Evolutionary conservation across 1,139 yeast genomes (phyloP).

Genomic region (Pneumocystis sp.): DNA sequence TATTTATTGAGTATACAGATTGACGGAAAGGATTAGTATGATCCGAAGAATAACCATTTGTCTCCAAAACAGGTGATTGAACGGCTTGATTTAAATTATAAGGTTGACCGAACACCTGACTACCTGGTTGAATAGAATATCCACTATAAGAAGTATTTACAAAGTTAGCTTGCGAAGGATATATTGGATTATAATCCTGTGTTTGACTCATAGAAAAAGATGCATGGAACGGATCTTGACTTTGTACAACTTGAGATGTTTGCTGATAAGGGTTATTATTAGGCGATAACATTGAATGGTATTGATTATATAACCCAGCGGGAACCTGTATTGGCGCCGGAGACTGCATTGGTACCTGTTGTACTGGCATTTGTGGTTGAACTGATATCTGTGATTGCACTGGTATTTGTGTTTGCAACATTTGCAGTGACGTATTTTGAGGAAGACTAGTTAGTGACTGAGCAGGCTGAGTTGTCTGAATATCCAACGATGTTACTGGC

Average conservation of each 20-base stretch:
- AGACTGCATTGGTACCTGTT: neutral
- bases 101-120: conserved; percentile 2
- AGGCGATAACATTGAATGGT: neutral
- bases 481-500: neutral
- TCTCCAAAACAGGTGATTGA: neutral
- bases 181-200: neutral
- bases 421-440: neutral
- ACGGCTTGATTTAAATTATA: neutral
- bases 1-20: neutral
- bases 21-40: neutral
- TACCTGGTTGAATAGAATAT: neutral
- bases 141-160: neutral
- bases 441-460: neutral
- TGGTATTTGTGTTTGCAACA: neutral
- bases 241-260: neutral
- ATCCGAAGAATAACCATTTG: neutral
- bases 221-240: neutral
- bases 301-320: neutral
- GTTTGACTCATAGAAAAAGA: neutral
- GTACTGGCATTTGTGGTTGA: neutral
- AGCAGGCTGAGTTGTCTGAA: neutral
- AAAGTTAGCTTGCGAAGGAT: neutral
- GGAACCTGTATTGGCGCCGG: neutral
- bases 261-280: neutral
- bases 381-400: neutral